Base-by-base conservation (phyloP, 148 eudicot species). In the Silene conica region DNA sequence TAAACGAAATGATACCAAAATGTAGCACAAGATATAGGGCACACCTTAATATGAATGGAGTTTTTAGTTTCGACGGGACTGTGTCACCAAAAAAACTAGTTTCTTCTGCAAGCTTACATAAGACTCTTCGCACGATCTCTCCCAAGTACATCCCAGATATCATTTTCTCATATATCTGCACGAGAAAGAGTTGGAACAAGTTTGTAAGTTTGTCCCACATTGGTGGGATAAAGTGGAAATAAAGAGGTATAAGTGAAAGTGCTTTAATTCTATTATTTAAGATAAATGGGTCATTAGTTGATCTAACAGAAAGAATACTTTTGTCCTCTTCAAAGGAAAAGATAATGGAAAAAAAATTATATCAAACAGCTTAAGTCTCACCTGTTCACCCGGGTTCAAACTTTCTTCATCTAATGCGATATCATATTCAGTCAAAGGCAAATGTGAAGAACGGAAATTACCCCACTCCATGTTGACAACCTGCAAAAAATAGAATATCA, bases 391-490 rank as follows among this genome's bases (percentile, higher is more conserved):
- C 62, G 97, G 97, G 79, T 92, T 92, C 58, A 90, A 85, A 78
- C 97, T 92, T 50, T 90, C 92, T 46, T 74, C 82, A 85, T 92
- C 97, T 26, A 92, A 81, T 26, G 81, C 86, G 9, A 46, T 61
- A 74, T 92, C 97, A 68, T 87, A 90, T 60, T 90, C 97, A 11
- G 96, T 87, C 67, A 87, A 41, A 45, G 97, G 97, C 77, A 92
- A 87, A 77, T 92, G 89, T 25, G 96, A 82, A 45, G 95, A 89
- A 26, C 86, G 82, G 85, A 92, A 92, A 81, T 87, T 92, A 65
- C 97, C 97, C 96, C 97, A 92, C 75, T 92, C 97, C 96, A 85
- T 92, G 80, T 92, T 92, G 55, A 92, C 88, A 71, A 90, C 96
- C 97, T 92, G 31, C 31, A n/a, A 28, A 28, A 28, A 28, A 28